Evolutionary conservation across 106 monocot genomes (phyloP).

Genomic region (Apostasia shenzhenica): DNA sequence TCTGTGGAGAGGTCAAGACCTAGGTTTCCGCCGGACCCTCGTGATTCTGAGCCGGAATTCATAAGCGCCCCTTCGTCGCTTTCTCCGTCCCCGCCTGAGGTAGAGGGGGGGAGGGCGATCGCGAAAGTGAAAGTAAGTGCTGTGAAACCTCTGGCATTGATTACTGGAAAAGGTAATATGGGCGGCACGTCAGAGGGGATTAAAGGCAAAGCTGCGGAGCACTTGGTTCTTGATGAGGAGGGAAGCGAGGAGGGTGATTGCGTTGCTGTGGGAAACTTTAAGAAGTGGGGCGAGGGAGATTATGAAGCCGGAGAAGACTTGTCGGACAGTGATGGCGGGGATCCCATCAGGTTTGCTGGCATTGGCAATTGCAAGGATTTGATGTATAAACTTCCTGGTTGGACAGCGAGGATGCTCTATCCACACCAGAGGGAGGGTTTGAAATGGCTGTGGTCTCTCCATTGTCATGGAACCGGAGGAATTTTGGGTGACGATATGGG

Average conservation of each 20-base stretch:
- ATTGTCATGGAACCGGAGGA: slow-evolving; percentile 71
- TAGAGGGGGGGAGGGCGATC: not conserved
- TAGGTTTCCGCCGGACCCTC: not conserved
- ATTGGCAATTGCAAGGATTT: slow-evolving; percentile 17
- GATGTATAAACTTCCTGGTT: slow-evolving; percentile 35
- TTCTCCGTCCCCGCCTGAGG: slow-evolving; percentile 15
- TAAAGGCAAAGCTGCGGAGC: slow-evolving; percentile 13
- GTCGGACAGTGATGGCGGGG: slow-evolving; percentile 5
- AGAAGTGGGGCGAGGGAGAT: slow-evolving; percentile 1
- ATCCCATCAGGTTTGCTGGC: slow-evolving; percentile 26
- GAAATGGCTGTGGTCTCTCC: slow-evolving; percentile 86
- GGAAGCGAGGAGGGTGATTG: slow-evolving; percentile 24
- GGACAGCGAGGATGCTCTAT: slow-evolving; percentile 55
- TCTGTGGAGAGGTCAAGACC: slow-evolving; percentile 55
- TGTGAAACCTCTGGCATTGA: not conserved
- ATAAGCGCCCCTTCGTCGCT: slow-evolving; percentile 44
- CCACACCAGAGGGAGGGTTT: slow-evolving; percentile 87
- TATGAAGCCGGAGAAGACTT: not conserved
- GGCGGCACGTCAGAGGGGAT: not conserved
- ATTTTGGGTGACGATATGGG: slow-evolving; percentile 99
- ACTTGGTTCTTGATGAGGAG: slow-evolving; percentile 12
- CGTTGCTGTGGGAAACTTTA: slow-evolving; percentile 14
- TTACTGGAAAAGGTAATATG: not conserved
- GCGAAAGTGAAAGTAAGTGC: not conserved
- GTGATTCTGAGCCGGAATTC: slow-evolving; percentile 20